These are phyloP conservation scores for Talaromyces sp. DNA, from an alignment of 2,329 filamentous ascomycete species.

Conservation along the genomic window DNA sequence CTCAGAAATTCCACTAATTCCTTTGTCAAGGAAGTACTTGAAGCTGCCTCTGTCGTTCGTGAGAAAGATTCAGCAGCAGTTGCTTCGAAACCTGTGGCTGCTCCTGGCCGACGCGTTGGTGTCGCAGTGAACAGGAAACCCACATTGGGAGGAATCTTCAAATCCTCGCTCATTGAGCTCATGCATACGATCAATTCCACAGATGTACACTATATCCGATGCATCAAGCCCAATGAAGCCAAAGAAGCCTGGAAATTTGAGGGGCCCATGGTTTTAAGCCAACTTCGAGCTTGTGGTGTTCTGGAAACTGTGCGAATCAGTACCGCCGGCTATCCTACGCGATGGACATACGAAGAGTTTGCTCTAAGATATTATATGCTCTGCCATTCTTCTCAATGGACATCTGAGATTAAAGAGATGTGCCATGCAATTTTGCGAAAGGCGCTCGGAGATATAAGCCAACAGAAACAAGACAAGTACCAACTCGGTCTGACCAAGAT, in stretches of 20 bases:
- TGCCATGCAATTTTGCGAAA: conserved; percentile 87
- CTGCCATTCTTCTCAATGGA: conserved; percentile 85
- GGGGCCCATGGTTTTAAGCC: conserved; percentile 96
- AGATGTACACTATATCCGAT: conserved; percentile 97
- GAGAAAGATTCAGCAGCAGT: conserved; percentile 73
- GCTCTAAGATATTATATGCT: conserved; percentile 98
- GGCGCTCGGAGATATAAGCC: conserved; percentile 74
- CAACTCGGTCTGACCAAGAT: conserved; percentile 98
- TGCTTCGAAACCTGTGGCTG: conserved; percentile 71
- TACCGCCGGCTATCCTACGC: conserved; percentile 91
- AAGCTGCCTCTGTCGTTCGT: conserved; percentile 78
- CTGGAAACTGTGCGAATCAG: conserved; percentile 97
- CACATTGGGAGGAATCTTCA: conserved; percentile 96
- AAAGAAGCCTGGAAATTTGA: conserved; percentile 98
- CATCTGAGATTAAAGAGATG: conserved; percentile 89
- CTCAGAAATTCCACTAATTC: conserved; percentile 77
- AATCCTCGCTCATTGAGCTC: conserved; percentile 93
- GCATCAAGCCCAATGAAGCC: conserved; percentile 97
- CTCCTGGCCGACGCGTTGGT: conserved; percentile 76
- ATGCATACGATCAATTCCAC: conserved; percentile 98
- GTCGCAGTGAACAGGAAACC: conserved; percentile 94
- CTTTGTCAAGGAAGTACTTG: conserved; percentile 80
- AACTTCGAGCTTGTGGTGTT: conserved; percentile 96
- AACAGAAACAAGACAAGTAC: conserved; percentile 82
- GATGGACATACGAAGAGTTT: conserved; percentile 99